Base-by-base conservation (phyloP, 2,329 filamentous ascomycete genomes). In the Venturiaceae sp. region DNA sequence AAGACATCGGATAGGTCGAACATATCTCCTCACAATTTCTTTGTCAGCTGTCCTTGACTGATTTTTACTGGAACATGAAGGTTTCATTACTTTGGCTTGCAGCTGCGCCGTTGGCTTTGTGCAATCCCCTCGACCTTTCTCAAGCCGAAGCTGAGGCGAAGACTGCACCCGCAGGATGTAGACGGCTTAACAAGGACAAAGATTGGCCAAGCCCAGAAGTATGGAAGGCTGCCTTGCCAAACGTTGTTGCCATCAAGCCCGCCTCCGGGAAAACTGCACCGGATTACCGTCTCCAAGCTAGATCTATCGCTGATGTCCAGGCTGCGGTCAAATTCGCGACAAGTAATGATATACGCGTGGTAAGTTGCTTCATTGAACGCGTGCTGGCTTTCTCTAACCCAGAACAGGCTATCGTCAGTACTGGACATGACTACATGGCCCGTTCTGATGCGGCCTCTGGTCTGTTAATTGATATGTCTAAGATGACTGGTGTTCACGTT, bases 221-320 rank as follows among this genome's bases (percentile, higher is more conserved):
- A 13, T 32, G 14, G 16, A 13, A 34, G 11, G 52, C 52, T 39
- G 52, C 14, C 9, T 34, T 54, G 21, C 52, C 52, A 32, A 26
- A 26, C 34, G 14, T 32, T 13, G 30, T 9, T 9, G 9, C 52
- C 54, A 72, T 72, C 60, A n/a, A n/a, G n/a, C n/a, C n/a, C n/a
- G 79, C 82, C 52, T 9, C 13, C 8, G 11, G 9, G 21, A 14
- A 8, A 26, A 34, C 11, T 13, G 13, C 34, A 11, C 52, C 52
- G 8, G 52, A 54, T 26, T 54, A 54, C 30, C 8, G 13, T 13
- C 33, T 9, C 52, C 9, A n/a, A 21, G 52, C 36, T 11, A 52
- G 28, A 13, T 57, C 54, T 11, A 11, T 30, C 9, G 16, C 54
- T 11, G 34, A 55, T 13, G 54, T 57, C 8, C 33, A 53, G 23